Base-by-base conservation (phyloP, 768 basidiomycete genomes). In the Tulasnella sp. region DNA sequence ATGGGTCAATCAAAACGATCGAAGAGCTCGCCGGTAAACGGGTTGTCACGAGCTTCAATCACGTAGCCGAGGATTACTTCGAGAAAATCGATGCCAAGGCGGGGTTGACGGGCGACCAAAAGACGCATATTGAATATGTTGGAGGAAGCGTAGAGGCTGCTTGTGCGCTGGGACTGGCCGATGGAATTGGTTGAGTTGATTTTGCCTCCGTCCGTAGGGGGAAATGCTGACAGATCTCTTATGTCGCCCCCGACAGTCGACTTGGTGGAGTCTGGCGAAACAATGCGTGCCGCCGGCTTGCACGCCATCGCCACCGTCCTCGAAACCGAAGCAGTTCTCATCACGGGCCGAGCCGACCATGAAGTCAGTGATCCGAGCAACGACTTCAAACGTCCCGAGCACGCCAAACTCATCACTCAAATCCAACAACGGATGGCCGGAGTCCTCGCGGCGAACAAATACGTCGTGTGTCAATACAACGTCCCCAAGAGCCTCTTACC, bases 111-210 rank as follows among this genome's bases (percentile, higher is more conserved):
- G 89, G 81, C 0, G 86, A 85, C 11, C 78, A 85, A 42, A 83
- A 81, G 75, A 98, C 97, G 0, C 87, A 85, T 79, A 92, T 99
- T 36, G 92, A 95, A 79, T 98, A 98, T 78, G 90, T 99, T 1
- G 95, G 97, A 1, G 97, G 97, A 1, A 96, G 94, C 77, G 97
- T 99, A 0, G 97, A 99, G 80, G 97, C 96, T 8, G 97, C 97
- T 41, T 99, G 97, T 82, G 87, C 97, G 1, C 83, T 99, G 14
- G 97, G 97, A 1, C 84, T 98, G 74, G 96, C 97, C 5, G 97
- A 99, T 80, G 97, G 95, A 8, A 98, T 99, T 72, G 93, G 94
- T 94, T 76, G 77, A 89, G 81, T 9, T 3, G 2, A 34, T n/a
- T 59, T 47, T 52, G 1, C 29, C 26, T 12, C 29, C 41, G 22